Conservation (phyloP, 176 grass and related monocot species). For the Aegilops speltoides region DNA sequence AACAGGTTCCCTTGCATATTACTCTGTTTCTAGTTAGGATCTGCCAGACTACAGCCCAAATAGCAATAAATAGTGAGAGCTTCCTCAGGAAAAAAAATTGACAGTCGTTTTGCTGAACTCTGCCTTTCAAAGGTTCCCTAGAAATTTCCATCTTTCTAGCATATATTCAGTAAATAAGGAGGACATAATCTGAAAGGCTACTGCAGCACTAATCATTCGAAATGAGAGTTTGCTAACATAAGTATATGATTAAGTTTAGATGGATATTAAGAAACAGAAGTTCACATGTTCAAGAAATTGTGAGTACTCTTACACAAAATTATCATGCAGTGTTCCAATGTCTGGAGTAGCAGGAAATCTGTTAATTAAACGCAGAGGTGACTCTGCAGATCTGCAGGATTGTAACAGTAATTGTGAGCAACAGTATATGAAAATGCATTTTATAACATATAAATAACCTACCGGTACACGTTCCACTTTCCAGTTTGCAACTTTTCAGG, state of each 20-base stretch:
- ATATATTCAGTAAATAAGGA: neutral
- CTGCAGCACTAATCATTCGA: neutral
- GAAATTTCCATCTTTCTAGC: neutral
- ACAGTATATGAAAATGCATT: neutral
- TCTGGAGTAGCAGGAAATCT: constrained; percentile 57
- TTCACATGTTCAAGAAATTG: neutral
- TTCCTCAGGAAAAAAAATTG: neutral
- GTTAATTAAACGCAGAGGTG: constrained; percentile 66
- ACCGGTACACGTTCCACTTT: constrained; percentile 98
- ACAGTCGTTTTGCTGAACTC: neutral
- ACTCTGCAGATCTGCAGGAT: constrained; percentile 58
- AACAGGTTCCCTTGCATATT: neutral
- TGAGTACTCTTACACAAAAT: constrained; percentile 73
- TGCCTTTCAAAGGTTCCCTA: neutral
- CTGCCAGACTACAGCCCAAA: neutral
- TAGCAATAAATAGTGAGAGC: neutral
- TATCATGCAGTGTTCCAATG: constrained; percentile 85
- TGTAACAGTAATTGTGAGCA: constrained; percentile 25
- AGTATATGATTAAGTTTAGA: neutral
- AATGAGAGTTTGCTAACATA: neutral
- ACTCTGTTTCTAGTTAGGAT: constrained; percentile 1
- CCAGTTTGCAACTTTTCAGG: constrained; percentile 95
- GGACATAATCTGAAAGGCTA: neutral
- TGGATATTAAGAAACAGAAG: neutral
- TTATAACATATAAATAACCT: constrained; percentile 15